Percentiles rank a stretch among this genome's conserved stretches.
phyloP scores from a whole-genome alignment of 371 early-diverging fungal genomes.

The Choanephora cucurbitarum region DNA sequence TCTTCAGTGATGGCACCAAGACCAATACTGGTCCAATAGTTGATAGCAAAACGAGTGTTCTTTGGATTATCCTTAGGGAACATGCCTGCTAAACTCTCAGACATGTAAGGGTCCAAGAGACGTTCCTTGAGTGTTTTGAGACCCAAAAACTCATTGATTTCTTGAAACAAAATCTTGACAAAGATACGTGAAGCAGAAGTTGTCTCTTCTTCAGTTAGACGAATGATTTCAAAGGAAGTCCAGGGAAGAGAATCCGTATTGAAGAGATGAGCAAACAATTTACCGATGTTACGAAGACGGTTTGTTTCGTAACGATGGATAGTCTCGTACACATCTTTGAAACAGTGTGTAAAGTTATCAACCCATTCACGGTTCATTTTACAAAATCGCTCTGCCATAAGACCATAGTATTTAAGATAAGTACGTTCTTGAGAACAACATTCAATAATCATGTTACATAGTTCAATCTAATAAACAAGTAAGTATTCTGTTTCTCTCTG shows the following conservation, averaged over 20 bases:
- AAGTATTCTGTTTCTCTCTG: background rate
- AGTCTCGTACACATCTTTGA: slow-evolving; percentile 83
- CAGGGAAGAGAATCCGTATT: slow-evolving; percentile 86
- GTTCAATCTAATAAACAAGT: slow-evolving; percentile 77
- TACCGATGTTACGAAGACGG: slow-evolving; percentile 90
- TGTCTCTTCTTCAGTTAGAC: slow-evolving; percentile 90
- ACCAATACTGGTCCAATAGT: slow-evolving; percentile 95
- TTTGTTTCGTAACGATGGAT: slow-evolving; percentile 95
- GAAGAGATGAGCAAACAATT: slow-evolving; percentile 90
- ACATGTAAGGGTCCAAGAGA: slow-evolving; percentile 66
- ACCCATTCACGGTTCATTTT: slow-evolving; percentile 83
- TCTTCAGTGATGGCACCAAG: slow-evolving; percentile 93
- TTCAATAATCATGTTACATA: slow-evolving; percentile 96
- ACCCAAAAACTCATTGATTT: slow-evolving; percentile 86
- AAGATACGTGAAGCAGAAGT: slow-evolving; percentile 97
- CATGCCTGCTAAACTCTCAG: slow-evolving; percentile 75
- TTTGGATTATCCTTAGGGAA: slow-evolving; percentile 91
- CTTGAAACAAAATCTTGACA: slow-evolving; percentile 92
- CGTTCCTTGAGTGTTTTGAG: slow-evolving; percentile 76
- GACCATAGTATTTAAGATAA: slow-evolving; percentile 90
- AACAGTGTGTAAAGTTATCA: slow-evolving; percentile 72
- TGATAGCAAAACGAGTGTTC: slow-evolving; percentile 95
- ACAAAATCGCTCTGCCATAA: slow-evolving; percentile 94
- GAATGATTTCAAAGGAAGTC: slow-evolving; percentile 79
- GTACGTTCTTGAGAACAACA: slow-evolving; percentile 96